These are phyloP conservation scores for Harrya chromipes DNA, from an alignment of 768 basidiomycete species.

Conservation along the genomic window DNA sequence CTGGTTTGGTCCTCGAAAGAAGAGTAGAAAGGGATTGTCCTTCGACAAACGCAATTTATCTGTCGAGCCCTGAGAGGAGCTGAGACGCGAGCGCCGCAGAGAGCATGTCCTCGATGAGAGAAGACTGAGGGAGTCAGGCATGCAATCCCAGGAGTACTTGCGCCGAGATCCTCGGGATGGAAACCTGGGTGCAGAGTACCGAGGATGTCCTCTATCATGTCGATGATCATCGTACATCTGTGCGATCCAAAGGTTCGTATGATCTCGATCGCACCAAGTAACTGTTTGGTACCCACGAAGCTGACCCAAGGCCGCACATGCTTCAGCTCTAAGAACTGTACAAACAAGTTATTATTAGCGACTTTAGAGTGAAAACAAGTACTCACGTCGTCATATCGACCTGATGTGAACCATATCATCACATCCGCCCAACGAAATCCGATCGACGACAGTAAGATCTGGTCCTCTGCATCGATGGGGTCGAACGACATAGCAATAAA, in stretches of 20 bases:
- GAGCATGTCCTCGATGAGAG: constrained; percentile 47
- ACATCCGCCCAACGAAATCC: constrained; percentile 41
- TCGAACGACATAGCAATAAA: constrained; percentile 43
- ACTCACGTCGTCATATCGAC: constrained; percentile 8
- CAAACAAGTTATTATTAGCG: background rate
- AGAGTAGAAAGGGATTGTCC: constrained; percentile 4
- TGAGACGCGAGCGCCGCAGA: constrained; percentile 38
- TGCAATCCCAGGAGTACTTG: constrained; percentile 40
- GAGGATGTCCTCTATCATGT: constrained; percentile 39
- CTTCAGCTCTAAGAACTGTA: constrained; percentile 8
- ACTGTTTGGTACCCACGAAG: constrained; percentile 43
- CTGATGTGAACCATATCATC: constrained; percentile 15
- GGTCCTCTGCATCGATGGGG: constrained; percentile 35
- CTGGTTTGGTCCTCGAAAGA: background rate
- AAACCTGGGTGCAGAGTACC: constrained; percentile 25
- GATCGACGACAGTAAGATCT: constrained; percentile 38
- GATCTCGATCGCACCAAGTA: constrained; percentile 45
- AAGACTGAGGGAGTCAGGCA: constrained; percentile 32
- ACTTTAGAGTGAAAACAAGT: background rate
- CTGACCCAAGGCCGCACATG: constrained; percentile 46
- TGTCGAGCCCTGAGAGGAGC: constrained; percentile 31
- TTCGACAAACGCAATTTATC: constrained; percentile 10
- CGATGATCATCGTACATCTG: constrained; percentile 1
- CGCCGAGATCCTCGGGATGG: constrained; percentile 22
- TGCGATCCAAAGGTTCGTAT: constrained; percentile 17